phyloP scores from a whole-genome alignment of 73 alveolate species.

The Breviolum minutum region DNA sequence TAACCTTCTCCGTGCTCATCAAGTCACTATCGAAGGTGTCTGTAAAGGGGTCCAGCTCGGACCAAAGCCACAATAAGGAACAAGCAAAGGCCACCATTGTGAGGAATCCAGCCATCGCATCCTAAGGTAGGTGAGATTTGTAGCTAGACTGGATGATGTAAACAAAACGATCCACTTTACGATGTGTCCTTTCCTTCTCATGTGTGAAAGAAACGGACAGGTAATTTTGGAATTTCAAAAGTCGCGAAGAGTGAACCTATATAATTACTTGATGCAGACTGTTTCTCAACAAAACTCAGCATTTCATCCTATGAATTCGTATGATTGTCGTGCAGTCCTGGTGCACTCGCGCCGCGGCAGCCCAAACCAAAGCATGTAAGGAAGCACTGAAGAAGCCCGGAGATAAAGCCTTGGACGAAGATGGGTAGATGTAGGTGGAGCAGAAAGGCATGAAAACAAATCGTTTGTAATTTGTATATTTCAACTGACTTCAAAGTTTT shows the following conservation, averaged over 20 bases:
- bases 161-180: too few relatives aligned
- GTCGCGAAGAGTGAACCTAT: too few relatives aligned
- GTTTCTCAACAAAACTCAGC: too few relatives aligned
- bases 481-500: too few relatives aligned
- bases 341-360: slow-evolving; percentile 10
- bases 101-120: background rate
- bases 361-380: slow-evolving; percentile 30
- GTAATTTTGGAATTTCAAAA: too few relatives aligned
- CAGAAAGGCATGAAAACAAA: background rate
- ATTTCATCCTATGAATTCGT: too few relatives aligned
- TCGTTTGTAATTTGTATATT: background rate
- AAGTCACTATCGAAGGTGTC: too few relatives aligned
- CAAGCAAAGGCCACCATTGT: background rate
- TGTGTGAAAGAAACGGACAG: too few relatives aligned
- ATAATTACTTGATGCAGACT: too few relatives aligned
- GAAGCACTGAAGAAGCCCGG: background rate
- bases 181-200: too few relatives aligned
- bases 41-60: background rate
- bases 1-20: too few relatives aligned
- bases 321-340: background rate
- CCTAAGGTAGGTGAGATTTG: background rate
- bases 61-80: background rate
- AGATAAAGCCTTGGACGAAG: background rate
- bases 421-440: background rate
- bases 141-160: background rate